A percentile compares a stretch with the other conserved stretches of the same genome.
Evolutionary conservation across 257 asterid species (phyloP).

Genomic region (Euphrasia confusa): DNA sequence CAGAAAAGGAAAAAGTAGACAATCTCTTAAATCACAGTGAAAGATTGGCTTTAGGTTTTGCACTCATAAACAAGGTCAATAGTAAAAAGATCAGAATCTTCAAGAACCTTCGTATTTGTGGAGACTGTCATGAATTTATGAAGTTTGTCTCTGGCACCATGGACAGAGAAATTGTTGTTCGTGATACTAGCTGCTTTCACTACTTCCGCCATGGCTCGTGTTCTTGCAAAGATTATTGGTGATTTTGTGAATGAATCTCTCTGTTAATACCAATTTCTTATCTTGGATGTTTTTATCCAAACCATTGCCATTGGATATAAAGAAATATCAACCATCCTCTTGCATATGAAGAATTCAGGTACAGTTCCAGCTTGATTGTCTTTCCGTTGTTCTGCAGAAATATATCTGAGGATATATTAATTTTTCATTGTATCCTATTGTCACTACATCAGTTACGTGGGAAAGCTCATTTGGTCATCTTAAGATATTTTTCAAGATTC

Average conservation of each 20-base stretch:
- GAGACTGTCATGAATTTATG: constrained; percentile 89
- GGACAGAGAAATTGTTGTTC: constrained; percentile 58
- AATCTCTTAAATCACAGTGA: constrained; percentile 76
- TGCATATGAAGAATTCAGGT: constrained; percentile 3
- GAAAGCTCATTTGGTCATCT: background rate
- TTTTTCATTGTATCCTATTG: background rate
- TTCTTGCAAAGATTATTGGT: constrained; percentile 82
- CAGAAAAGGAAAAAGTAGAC: constrained; percentile 46
- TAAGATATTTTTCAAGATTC: background rate
- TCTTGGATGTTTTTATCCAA: background rate
- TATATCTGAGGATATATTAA: background rate
- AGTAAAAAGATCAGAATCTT: constrained; percentile 54
- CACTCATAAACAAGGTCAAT: constrained; percentile 46
- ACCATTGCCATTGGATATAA: background rate
- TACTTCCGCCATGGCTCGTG: constrained; percentile 59
- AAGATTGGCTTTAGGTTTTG: constrained; percentile 72
- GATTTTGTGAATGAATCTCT: constrained; percentile 24
- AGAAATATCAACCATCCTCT: background rate
- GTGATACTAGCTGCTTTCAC: constrained; percentile 63
- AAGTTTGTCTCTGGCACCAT: constrained; percentile 49
- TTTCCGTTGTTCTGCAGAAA: constrained; percentile 5
- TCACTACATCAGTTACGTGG: background rate
- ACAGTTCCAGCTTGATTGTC: background rate
- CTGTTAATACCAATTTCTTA: constrained; percentile 13
- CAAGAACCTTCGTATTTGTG: constrained; percentile 81